phyloP scores from a whole-genome alignment of 164 flowering plant species.

The Echeveria elegans region DNA sequence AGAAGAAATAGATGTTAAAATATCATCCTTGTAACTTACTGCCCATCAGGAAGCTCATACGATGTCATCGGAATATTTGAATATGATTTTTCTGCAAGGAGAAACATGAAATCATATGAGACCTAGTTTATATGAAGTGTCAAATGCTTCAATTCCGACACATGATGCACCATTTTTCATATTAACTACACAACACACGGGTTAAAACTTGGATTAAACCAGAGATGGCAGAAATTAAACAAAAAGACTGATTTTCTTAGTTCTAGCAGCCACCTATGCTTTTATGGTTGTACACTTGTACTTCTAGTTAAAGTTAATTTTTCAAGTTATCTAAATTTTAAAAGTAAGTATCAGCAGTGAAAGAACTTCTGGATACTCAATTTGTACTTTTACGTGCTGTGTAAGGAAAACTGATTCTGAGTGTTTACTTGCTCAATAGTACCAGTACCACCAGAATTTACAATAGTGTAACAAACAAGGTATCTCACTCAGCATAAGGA shows the following conservation, averaged over 20 bases:
- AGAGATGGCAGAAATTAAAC: background rate
- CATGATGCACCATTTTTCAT: background rate
- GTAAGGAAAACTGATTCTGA: too few species aligned
- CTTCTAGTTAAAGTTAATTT: too few species aligned
- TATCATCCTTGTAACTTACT: conserved; percentile 62
- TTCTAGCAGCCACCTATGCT: too few species aligned
- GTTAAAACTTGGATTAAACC: background rate
- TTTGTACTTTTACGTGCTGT: too few species aligned
- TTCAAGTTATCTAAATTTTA: too few species aligned
- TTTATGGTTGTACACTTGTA: too few species aligned
- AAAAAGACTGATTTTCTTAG: too few species aligned
- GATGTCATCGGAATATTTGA: conserved; percentile 94
- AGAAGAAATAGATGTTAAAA: too few species aligned
- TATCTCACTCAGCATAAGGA: background rate
- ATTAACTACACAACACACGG: background rate
- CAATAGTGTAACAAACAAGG: background rate
- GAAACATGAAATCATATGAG: conserved; percentile 8
- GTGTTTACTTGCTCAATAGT: background rate
- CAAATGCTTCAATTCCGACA: background rate
- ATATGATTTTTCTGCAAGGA: conserved; percentile 61
- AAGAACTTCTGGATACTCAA: too few species aligned
- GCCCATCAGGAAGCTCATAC: conserved; percentile 99
- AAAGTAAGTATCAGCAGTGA: too few species aligned
- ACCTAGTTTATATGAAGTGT: background rate
- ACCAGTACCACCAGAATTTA: background rate